A percentile compares a stretch with the other conserved stretches of the same genome.
phyloP scores from a whole-genome alignment of 208 protist species.

The Acanthamoeba divionensis region DNA sequence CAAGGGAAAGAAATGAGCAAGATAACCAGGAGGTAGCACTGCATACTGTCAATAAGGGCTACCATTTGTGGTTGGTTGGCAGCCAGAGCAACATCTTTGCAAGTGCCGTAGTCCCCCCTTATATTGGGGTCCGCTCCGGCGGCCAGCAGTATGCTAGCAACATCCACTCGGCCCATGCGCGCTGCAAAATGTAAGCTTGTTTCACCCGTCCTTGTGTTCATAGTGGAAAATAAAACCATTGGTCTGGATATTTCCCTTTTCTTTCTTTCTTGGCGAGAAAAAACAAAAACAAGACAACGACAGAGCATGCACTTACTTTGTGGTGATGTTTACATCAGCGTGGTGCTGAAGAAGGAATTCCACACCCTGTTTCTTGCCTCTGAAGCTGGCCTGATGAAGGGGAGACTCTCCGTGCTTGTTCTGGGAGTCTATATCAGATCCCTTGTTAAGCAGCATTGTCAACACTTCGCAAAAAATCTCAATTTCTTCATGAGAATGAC shows the following conservation, averaged over 20 bases:
- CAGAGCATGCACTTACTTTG: neutral
- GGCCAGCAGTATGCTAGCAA: neutral
- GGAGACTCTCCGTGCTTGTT: constrained; percentile 71
- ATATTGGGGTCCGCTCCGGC: constrained; percentile 22
- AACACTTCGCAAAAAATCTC: constrained; percentile 64
- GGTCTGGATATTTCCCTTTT: too few relatives aligned
- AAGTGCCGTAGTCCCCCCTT: constrained; percentile 43
- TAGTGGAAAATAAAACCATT: neutral
- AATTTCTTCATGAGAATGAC: constrained; percentile 53
- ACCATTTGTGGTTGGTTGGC: neutral
- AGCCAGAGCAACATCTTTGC: neutral
- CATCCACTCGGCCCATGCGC: neutral
- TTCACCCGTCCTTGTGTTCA: neutral
- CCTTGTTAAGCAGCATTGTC: constrained; percentile 60
- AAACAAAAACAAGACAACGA: neutral
- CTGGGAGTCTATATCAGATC: constrained; percentile 65
- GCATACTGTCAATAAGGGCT: constrained; percentile 20
- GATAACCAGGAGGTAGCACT: neutral
- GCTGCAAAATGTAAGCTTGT: constrained; percentile 44
- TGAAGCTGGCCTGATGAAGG: constrained; percentile 65
- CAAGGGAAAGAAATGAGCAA: neutral
- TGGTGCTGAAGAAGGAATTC: constrained; percentile 23
- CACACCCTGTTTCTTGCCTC: constrained; percentile 37
- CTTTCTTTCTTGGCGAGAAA: too few relatives aligned
- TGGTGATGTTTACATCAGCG: constrained; percentile 43